Conservation (phyloP, 257 asterid species). For the Verbena officinalis region DNA sequence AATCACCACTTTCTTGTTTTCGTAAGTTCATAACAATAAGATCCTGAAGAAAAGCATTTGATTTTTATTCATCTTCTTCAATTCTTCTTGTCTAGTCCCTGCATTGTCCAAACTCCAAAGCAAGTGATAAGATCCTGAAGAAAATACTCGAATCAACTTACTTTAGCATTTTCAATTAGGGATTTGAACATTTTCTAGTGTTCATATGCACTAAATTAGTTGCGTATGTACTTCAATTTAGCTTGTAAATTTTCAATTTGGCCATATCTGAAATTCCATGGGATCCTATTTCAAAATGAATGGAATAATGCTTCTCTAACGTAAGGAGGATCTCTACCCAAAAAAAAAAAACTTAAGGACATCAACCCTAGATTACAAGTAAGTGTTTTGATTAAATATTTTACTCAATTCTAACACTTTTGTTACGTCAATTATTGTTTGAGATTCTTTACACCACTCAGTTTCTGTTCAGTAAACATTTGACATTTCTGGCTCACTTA, state of each 20-base stretch:
- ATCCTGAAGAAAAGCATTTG: slow-evolving; percentile 10
- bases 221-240: not conserved
- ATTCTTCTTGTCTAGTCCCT: not conserved
- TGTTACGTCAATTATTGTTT: slow-evolving; percentile 4
- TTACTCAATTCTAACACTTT: too few relatives aligned
- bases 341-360: too few relatives aligned
- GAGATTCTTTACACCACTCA: slow-evolving; percentile 4
- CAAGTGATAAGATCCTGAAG: not conserved
- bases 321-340: too few relatives aligned
- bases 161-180: not conserved
- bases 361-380: too few relatives aligned
- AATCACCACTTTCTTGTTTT: not conserved
- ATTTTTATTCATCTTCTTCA: not conserved
- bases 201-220: not conserved
- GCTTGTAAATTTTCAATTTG: not conserved
- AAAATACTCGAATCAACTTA: not conserved
- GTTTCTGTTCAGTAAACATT: not conserved
- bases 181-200: slow-evolving; percentile 5
- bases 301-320: not conserved
- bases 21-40: not conserved
- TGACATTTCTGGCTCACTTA: slow-evolving; percentile 3
- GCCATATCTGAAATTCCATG: not conserved
- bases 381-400: too few relatives aligned
- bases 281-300: not conserved
- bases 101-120: too few relatives aligned